Percentiles rank a stretch among this genome's conserved stretches.
Evolutionary conservation across 2,329 filamentous ascomycete genomes (phyloP).

Genomic region (Penicillium griseofulvum): DNA sequence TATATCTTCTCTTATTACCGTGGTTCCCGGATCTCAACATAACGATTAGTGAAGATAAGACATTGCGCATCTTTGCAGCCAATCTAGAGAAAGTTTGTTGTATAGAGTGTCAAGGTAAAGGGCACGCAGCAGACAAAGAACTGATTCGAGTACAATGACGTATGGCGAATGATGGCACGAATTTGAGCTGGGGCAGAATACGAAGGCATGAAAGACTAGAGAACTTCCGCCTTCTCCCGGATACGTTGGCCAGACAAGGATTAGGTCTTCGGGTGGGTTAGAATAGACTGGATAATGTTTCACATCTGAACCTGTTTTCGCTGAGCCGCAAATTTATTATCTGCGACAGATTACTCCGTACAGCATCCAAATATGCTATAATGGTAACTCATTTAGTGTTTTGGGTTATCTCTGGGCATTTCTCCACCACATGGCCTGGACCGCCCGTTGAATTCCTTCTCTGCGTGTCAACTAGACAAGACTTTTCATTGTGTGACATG

Average conservation of each 20-base stretch:
- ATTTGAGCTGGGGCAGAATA: conserved; percentile 44
- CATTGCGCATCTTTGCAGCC: conserved; percentile 48
- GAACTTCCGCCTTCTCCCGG: conserved; percentile 53
- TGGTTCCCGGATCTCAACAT: conserved; percentile 44
- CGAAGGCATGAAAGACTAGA: conserved; percentile 49
- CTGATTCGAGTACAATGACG: conserved; percentile 56
- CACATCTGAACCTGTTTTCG: not conserved
- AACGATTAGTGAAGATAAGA: conserved; percentile 31
- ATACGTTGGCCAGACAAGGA: conserved; percentile 21
- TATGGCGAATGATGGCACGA: conserved; percentile 44
- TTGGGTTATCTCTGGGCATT: not conserved
- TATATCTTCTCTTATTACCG: conserved; percentile 48
- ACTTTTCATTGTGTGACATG: not conserved
- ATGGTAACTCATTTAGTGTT: not conserved
- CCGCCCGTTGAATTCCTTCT: not conserved
- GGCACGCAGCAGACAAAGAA: conserved; percentile 51
- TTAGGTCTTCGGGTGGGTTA: not conserved
- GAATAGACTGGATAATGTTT: not conserved
- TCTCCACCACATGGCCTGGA: not conserved
- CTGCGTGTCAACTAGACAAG: not conserved
- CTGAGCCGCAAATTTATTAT: not conserved
- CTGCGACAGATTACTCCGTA: not conserved
- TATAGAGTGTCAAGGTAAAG: conserved; percentile 54
- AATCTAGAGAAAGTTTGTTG: conserved; percentile 46
- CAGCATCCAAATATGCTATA: not conserved